A percentile compares a stretch with the other conserved stretches of the same genome.
Conservation (phyloP, 2,329 filamentous ascomycete species). For the Cytospora piceicola region DNA sequence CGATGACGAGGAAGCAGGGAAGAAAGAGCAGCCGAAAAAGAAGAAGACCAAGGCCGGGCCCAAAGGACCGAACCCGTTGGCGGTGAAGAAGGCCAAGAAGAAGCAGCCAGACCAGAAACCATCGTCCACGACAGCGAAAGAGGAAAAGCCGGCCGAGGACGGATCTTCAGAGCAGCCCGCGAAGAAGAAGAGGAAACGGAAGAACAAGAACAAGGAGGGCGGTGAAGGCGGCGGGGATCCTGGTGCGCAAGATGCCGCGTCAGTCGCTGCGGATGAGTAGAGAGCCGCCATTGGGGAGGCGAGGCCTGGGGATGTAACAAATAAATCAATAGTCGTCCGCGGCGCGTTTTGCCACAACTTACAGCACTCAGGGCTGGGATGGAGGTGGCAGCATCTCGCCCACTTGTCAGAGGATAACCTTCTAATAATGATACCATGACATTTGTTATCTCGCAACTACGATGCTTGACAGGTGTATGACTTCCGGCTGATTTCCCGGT, state of each 20-base stretch:
- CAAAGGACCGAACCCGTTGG: constrained; percentile 42
- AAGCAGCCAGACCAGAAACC: constrained; percentile 34
- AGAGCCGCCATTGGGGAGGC: not conserved
- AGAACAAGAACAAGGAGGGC: constrained; percentile 37
- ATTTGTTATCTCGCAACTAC: not conserved
- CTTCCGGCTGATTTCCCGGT: not conserved
- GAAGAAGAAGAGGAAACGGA: constrained; percentile 46
- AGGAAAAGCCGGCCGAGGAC: constrained; percentile 29
- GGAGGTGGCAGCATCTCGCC: not conserved
- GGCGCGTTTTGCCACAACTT: not conserved
- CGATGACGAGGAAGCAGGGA: constrained; percentile 39
- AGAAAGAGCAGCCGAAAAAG: constrained; percentile 35
- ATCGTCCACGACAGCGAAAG: constrained; percentile 17
- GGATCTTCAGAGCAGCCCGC: constrained; percentile 34
- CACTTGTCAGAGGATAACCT: not conserved
- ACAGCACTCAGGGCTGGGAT: not conserved
- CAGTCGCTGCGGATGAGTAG: constrained; percentile 17
- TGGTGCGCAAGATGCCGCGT: constrained; percentile 7
- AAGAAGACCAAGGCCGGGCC: constrained; percentile 42
- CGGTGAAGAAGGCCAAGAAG: constrained; percentile 41
- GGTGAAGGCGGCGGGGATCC: constrained; percentile 9
- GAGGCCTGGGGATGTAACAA: not conserved
- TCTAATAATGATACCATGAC: constrained; percentile 16
- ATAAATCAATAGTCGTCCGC: not conserved
- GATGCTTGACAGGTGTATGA: not conserved